These are phyloP conservation scores for Paraglomus occultum DNA, from an alignment of 192 early-diverging fungal species.

Conservation along the genomic window DNA sequence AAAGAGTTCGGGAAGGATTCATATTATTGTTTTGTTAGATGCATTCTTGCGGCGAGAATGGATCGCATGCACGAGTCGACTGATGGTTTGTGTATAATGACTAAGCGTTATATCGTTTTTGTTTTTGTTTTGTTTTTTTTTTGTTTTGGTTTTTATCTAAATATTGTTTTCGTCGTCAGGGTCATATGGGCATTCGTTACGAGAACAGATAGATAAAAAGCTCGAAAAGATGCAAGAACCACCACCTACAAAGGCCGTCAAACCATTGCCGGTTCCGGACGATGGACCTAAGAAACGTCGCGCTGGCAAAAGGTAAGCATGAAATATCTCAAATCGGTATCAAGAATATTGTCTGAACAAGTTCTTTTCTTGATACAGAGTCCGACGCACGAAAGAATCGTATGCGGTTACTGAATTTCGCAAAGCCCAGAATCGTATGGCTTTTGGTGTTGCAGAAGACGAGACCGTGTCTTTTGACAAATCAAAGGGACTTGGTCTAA, in stretches of 20 bases:
- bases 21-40: conserved; percentile 28
- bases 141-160: not conserved
- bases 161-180: conserved; percentile 32
- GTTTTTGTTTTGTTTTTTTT: not conserved
- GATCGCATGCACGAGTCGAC: conserved; percentile 67
- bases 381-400: conserved; percentile 78
- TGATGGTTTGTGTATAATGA: conserved; percentile 52
- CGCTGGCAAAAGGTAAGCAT: conserved; percentile 72
- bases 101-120: not conserved
- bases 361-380: conserved; percentile 44
- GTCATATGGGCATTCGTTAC: conserved; percentile 62
- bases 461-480: conserved; percentile 83
- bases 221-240: conserved; percentile 84
- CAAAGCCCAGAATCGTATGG: conserved; percentile 87
- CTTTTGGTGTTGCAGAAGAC: conserved; percentile 89
- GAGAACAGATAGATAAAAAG: conserved; percentile 82
- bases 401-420: conserved; percentile 84
- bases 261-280: conserved; percentile 89
- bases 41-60: conserved; percentile 82
- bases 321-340: not conserved
- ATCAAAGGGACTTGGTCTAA: conserved; percentile 85
- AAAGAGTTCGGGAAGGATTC: not conserved
- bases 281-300: conserved; percentile 88
- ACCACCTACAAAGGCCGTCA: conserved; percentile 78
- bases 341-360: not conserved